Base-by-base conservation (phyloP, 2,329 filamentous ascomycete genomes). In the Calonectria fujianensis region DNA sequence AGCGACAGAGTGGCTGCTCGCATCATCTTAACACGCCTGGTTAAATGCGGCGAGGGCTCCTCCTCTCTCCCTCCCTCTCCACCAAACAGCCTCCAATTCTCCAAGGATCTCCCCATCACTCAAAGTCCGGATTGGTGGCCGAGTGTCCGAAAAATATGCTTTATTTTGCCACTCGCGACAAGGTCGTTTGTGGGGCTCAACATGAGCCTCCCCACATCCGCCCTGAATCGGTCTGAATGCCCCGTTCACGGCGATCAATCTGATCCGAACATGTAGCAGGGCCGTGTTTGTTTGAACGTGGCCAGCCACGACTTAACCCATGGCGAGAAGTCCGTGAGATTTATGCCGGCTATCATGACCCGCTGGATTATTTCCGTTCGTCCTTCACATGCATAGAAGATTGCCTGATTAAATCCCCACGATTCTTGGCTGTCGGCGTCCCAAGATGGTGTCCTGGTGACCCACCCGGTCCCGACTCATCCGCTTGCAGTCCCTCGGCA, bases 401-500 rank as follows among this genome's bases (percentile, higher is more conserved):
- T 27, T 3, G 10, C 14, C 57, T 27, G 37, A 10, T 7, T 29
- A n/a, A 14, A 41, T 41, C 9, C 4, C 20, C 35, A 20, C n/a
- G 57, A 63, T 63, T 14, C 37, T 2, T 29, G 32, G 41, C 35
- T 39, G 35, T 18, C 35, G 18, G 16, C 4, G 29, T 20, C 57
- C 24, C 10, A 61, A 63, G 35, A 63, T 41, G 57, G 57, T 63
- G 57, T 63, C 35, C 57, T 63, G 35, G 11, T 9, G 57, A 41
- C 37, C 57, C 57, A 41, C 57, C 11, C 16, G 14, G 14, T 63
- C 57, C 57, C 57, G 57, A 63, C 35, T 63, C 57, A 41, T 63
- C 57, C 57, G 57, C n/a, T 63, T 63, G 8, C 35, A 45, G 37
- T 18, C 57, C 57, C 57, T 63, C 57, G 35, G 57, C 57, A 63